A percentile compares a stretch with the other conserved stretches of the same genome.
Conservation (phyloP, 495 filamentous ascomycete species). For the Amniculicola lignicola region DNA sequence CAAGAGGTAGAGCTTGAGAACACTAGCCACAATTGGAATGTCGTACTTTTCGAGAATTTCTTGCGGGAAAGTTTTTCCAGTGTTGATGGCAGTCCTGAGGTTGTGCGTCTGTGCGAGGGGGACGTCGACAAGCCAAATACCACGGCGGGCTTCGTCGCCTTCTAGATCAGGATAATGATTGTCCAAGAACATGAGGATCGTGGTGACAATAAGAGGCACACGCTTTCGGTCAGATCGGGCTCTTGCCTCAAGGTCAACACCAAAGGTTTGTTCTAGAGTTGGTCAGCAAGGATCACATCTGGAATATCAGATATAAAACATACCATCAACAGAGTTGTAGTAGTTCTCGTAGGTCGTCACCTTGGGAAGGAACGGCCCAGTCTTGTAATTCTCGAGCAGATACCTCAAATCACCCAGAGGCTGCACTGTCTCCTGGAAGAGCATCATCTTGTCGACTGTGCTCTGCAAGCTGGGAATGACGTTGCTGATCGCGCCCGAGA, state of each 20-base stretch:
- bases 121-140: constrained; percentile 92
- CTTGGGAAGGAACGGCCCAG: constrained; percentile 83
- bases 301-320: neutral
- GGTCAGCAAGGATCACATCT: constrained; percentile 31
- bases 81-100: constrained; percentile 77
- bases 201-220: constrained; percentile 88
- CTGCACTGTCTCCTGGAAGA: constrained; percentile 97
- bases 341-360: constrained; percentile 98
- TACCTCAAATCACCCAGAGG: constrained; percentile 89
- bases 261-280: constrained; percentile 81
- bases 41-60: constrained; percentile 82
- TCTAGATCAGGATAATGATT: constrained; percentile 96
- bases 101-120: constrained; percentile 82
- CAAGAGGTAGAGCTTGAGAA: constrained; percentile 91
- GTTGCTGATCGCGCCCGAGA: constrained; percentile 96
- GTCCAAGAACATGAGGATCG: constrained; percentile 89
- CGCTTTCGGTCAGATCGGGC: constrained; percentile 92
- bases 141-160: constrained; percentile 88
- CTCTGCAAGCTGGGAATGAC: constrained; percentile 95
- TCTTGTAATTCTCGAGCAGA: constrained; percentile 95
- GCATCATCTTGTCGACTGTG: constrained; percentile 95
- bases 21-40: constrained; percentile 87
- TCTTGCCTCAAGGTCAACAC: constrained; percentile 91
- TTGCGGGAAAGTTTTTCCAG: constrained; percentile 73
- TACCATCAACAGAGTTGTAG: constrained; percentile 90